These are phyloP conservation scores for Hevea brasiliensis DNA, from an alignment of 345 rosid genomes.

Conservation along the genomic window DNA sequence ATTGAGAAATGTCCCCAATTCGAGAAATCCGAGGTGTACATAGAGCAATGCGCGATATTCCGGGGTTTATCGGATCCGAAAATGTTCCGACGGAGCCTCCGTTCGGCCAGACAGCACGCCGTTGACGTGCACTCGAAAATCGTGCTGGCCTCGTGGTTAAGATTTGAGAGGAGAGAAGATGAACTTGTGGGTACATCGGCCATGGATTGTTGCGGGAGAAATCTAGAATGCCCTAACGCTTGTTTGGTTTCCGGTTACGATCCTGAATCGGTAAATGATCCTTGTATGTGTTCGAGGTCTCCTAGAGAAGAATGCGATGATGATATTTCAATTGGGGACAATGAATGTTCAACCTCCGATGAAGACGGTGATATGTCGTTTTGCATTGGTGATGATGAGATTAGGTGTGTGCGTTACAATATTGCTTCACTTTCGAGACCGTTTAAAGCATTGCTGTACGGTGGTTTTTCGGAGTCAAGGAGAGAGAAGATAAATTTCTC, in stretches of 20 bases:
- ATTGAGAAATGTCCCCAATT: slow-evolving; percentile 47
- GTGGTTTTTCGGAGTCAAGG: slow-evolving; percentile 64
- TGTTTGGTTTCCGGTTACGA: slow-evolving; percentile 65
- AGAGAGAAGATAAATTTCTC: slow-evolving; percentile 71
- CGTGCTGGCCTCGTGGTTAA: slow-evolving; percentile 83
- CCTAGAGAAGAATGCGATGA: slow-evolving; percentile 34
- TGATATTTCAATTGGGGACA: slow-evolving; percentile 29
- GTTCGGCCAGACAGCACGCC: slow-evolving; percentile 69
- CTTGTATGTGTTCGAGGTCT: slow-evolving; percentile 55
- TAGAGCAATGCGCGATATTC: slow-evolving; percentile 76
- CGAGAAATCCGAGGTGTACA: slow-evolving; percentile 56
- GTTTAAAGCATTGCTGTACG: slow-evolving; percentile 73
- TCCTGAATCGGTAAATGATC: slow-evolving; percentile 66
- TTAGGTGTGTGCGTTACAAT: slow-evolving; percentile 64
- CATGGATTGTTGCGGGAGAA: slow-evolving; percentile 85
- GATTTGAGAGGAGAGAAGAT: slow-evolving; percentile 93
- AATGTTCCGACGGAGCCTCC: slow-evolving; percentile 74
- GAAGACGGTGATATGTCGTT: slow-evolving; percentile 68
- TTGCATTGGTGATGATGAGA: slow-evolving; percentile 73
- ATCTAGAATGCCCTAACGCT: slow-evolving; percentile 84
- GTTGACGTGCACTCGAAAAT: slow-evolving; percentile 77
- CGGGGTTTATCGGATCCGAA: slow-evolving; percentile 72
- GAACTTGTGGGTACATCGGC: slow-evolving; percentile 69
- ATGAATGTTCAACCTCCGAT: slow-evolving; percentile 74
- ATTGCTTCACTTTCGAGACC: slow-evolving; percentile 76